These are phyloP conservation scores for Lasiosphaeria miniovina DNA, from an alignment of 495 filamentous ascomycete genomes.

Conservation along the genomic window DNA sequence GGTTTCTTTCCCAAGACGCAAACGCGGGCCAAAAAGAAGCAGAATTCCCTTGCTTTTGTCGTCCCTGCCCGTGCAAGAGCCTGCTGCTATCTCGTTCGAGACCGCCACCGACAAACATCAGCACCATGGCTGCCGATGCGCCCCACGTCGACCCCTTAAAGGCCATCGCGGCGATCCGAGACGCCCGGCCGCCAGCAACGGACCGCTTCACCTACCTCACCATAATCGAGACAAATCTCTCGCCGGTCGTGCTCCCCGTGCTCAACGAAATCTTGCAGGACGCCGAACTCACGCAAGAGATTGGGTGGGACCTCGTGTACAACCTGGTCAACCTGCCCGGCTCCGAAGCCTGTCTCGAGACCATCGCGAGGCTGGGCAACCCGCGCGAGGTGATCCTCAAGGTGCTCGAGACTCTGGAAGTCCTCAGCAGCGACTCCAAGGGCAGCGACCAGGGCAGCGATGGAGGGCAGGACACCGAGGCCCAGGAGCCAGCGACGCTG, in stretches of 20 bases:
- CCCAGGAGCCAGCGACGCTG: conserved; percentile 20
- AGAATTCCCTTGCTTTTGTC: no score
- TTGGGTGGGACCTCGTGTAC: conserved; percentile 94
- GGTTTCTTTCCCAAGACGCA: no score
- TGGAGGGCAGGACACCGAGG: conserved; percentile 26
- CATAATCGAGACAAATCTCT: conserved; percentile 80
- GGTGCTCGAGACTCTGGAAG: conserved; percentile 65
- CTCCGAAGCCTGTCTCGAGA: conserved; percentile 71
- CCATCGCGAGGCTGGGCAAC: conserved; percentile 76
- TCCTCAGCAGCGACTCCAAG: conserved; percentile 48
- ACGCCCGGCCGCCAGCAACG: conserved; percentile 60
- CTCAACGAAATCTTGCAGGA: conserved; percentile 80
- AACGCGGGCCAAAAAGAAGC: no score
- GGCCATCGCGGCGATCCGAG: conserved; percentile 41
- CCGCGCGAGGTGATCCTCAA: conserved; percentile 92
- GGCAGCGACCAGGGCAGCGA: conserved; percentile 25
- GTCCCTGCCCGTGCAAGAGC: no score
- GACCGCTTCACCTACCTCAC: conserved; percentile 89
- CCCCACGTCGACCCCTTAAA: conserved; percentile 20
- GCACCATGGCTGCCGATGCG: conserved; percentile 14
- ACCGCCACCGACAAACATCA: no score
- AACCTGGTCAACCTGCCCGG: conserved; percentile 76
- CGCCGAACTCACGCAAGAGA: conserved; percentile 77
- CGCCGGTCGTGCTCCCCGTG: conserved; percentile 68
- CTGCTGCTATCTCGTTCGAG: no score